Conservation (phyloP, 495 filamentous ascomycete genomes). For the Hypoxylon fuscum region DNA sequence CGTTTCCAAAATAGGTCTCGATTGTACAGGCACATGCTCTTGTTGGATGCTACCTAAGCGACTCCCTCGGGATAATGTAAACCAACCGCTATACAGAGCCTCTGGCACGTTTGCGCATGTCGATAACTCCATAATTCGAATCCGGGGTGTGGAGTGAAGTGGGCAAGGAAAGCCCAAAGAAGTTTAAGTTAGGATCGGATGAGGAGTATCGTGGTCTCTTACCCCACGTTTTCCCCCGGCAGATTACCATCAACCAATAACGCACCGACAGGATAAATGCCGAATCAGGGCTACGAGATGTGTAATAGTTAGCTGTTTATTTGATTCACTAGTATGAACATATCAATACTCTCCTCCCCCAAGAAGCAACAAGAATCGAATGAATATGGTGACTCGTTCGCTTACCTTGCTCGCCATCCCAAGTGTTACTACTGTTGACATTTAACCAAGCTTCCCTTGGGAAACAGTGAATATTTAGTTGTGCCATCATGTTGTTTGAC, state of each 20-base stretch:
- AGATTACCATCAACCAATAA: slow-evolving; percentile 42
- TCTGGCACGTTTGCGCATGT: slow-evolving; percentile 15
- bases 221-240: slow-evolving; percentile 44
- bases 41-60: neutral
- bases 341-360: slow-evolving; percentile 19
- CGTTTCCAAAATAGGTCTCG: neutral
- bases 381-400: neutral
- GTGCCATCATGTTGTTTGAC: slow-evolving; percentile 34
- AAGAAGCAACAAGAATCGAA: slow-evolving; percentile 5
- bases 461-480: neutral
- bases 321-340: slow-evolving; percentile 6
- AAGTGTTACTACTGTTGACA: neutral
- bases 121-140: neutral
- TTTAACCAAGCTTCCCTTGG: neutral
- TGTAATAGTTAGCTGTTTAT: slow-evolving; percentile 21
- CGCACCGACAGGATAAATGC: slow-evolving; percentile 36
- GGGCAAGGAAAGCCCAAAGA: slow-evolving; percentile 24
- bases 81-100: neutral
- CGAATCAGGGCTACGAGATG: slow-evolving; percentile 22
- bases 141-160: slow-evolving; percentile 26
- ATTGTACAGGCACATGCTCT: neutral
- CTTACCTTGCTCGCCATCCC: neutral
- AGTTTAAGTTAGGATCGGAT: slow-evolving; percentile 31
- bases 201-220: slow-evolving; percentile 37
- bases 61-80: neutral